A percentile compares a stretch with the other conserved stretches of the same genome.
These are phyloP conservation scores for Serendipita sp. DNA, from an alignment of 768 basidiomycete genomes.

Conservation along the genomic window DNA sequence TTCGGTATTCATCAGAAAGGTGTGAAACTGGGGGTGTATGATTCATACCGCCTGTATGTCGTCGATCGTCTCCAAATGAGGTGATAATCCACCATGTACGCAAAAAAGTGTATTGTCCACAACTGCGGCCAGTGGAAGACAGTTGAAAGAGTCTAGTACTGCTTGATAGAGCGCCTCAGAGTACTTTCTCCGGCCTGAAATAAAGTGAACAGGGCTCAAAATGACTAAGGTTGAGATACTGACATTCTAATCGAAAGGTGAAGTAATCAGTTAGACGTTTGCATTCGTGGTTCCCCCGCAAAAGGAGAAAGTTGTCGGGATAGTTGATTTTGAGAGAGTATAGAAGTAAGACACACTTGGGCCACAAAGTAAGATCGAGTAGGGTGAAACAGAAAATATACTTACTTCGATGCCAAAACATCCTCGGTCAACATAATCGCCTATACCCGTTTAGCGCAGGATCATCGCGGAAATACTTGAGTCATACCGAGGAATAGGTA, in stretches of 20 bases:
- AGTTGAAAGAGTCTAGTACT: slow-evolving; percentile 77
- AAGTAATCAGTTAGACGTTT: slow-evolving; percentile 93
- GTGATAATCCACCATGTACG: slow-evolving; percentile 91
- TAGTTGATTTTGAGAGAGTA: slow-evolving; percentile 87
- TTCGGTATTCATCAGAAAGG: not conserved
- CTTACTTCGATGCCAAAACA: slow-evolving; percentile 67
- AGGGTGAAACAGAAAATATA: not conserved
- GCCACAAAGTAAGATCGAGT: not conserved
- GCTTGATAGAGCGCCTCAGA: slow-evolving; percentile 79
- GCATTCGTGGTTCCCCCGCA: slow-evolving; percentile 96
- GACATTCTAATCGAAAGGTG: slow-evolving; percentile 95
- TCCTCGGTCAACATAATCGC: slow-evolving; percentile 95
- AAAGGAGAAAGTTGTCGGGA: slow-evolving; percentile 63
- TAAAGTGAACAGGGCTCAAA: not conserved
- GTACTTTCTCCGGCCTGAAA: slow-evolving; percentile 76
- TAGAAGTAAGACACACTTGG: slow-evolving; percentile 75
- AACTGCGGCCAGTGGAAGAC: slow-evolving; percentile 77
- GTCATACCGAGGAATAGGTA: slow-evolving; percentile 89
- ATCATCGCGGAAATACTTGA: slow-evolving; percentile 75
- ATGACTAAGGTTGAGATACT: slow-evolving; percentile 17
- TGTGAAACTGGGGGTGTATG: not conserved
- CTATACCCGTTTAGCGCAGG: slow-evolving; percentile 83
- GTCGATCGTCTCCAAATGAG: slow-evolving; percentile 60
- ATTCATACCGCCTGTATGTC: slow-evolving; percentile 45
- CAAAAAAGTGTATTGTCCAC: slow-evolving; percentile 95